A percentile compares a stretch with the other conserved stretches of the same genome.
phyloP scores from a whole-genome alignment of 208 protist species.

The Balamuthia mandrillaris region DNA sequence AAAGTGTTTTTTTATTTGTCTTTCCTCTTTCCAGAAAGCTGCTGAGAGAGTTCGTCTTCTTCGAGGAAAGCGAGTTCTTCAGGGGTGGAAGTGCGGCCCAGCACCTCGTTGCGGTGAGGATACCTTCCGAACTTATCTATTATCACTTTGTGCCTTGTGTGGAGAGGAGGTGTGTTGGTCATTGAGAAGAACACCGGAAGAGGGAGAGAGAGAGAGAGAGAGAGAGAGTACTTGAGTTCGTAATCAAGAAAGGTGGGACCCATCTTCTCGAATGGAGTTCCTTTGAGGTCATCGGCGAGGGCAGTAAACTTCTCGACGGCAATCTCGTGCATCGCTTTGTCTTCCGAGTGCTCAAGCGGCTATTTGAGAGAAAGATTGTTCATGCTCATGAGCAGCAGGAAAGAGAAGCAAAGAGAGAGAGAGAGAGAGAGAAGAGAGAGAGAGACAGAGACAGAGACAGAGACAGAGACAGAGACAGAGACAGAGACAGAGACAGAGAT shows the following conservation, averaged over 20 bases:
- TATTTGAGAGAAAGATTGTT: neutral
- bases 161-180: neutral
- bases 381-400: neutral
- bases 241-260: too few relatives aligned
- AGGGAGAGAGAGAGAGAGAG: too few relatives aligned
- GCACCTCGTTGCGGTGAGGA: neutral
- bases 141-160: neutral
- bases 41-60: neutral
- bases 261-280: too few relatives aligned
- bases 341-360: too few relatives aligned
- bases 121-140: neutral
- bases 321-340: neutral
- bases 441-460: neutral
- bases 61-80: neutral
- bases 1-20: neutral
- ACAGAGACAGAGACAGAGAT: neutral
- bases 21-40: neutral
- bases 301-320: neutral
- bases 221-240: too few relatives aligned
- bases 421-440: neutral
- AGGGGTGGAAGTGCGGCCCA: neutral
- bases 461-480: neutral
- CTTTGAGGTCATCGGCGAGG: neutral
- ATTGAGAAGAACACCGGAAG: neutral
- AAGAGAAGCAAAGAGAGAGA: neutral